A percentile compares a stretch with the other conserved stretches of the same genome.
phyloP scores from a whole-genome alignment of 2,329 filamentous ascomycete genomes.

The Cadophora luteo-olivacea region DNA sequence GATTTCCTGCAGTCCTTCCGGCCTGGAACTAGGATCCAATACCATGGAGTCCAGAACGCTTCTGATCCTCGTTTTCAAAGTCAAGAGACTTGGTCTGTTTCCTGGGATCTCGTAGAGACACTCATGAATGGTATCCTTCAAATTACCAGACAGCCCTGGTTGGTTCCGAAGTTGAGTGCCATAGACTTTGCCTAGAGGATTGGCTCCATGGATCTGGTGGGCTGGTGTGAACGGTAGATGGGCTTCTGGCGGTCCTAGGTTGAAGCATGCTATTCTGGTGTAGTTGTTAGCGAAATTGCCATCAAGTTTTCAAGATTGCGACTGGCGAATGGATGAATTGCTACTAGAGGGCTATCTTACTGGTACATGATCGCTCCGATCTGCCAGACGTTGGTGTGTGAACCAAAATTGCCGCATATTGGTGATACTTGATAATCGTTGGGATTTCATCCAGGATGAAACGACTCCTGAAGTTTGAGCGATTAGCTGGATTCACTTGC shows the following conservation, averaged over 20 bases:
- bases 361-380: constrained; percentile 18
- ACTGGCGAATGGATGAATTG: too few species aligned
- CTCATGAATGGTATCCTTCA: constrained; percentile 7
- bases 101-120: constrained; percentile 11
- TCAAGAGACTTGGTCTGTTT: not conserved
- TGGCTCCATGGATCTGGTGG: not conserved
- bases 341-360: not conserved
- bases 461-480: constrained; percentile 16
- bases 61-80: constrained; percentile 2
- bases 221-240: not conserved
- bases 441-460: constrained; percentile 17
- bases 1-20: not conserved
- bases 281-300: not conserved
- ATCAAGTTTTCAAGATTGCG: too few species aligned
- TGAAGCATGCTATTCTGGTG: not conserved
- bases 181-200: not conserved
- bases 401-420: constrained; percentile 12
- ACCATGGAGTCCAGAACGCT: not conserved
- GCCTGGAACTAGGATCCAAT: not conserved
- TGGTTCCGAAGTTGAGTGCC: not conserved
- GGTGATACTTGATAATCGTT: constrained; percentile 3
- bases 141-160: not conserved
- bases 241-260: not conserved
- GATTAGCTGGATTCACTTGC: not conserved
- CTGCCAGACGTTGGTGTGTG: constrained; percentile 21